phyloP scores from a whole-genome alignment of 2,329 filamentous ascomycete species.

The Colletotrichum orchidophilum region DNA sequence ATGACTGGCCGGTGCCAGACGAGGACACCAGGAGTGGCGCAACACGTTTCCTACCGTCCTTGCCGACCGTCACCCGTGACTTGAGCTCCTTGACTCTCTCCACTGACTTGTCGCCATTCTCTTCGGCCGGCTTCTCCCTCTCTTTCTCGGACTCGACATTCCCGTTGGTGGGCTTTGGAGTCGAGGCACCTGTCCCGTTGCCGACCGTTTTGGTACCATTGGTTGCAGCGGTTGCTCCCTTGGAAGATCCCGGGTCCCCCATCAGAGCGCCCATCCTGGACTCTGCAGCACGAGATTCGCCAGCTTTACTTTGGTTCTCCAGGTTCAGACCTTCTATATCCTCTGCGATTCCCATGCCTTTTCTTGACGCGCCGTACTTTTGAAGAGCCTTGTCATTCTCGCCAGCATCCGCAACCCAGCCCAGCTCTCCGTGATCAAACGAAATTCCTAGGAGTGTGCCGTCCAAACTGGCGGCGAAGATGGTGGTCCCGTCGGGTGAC shows the following conservation, averaged over 20 bases:
- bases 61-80: slow-evolving; percentile 91
- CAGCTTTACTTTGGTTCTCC: slow-evolving; percentile 92
- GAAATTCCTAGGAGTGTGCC: slow-evolving; percentile 84
- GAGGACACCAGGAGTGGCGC: slow-evolving; percentile 91
- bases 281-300: slow-evolving; percentile 88
- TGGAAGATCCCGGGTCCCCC: slow-evolving; percentile 76
- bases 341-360: slow-evolving; percentile 90
- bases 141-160: slow-evolving; percentile 47
- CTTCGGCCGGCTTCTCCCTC: slow-evolving; percentile 50
- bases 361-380: slow-evolving; percentile 89
- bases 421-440: slow-evolving; percentile 88
- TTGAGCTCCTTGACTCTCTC: slow-evolving; percentile 74
- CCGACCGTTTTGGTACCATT: slow-evolving; percentile 60
- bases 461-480: slow-evolving; percentile 89
- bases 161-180: slow-evolving; percentile 52
- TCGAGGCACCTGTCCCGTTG: slow-evolving; percentile 43
- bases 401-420: slow-evolving; percentile 84
- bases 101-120: slow-evolving; percentile 62
- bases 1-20: slow-evolving; percentile 86
- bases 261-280: slow-evolving; percentile 98
- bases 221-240: slow-evolving; percentile 56
- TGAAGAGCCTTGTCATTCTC: slow-evolving; percentile 94
- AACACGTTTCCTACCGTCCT: slow-evolving; percentile 96
- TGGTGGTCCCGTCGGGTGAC: slow-evolving; percentile 88
- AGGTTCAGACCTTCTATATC: slow-evolving; percentile 88